Percentiles rank a stretch among this genome's conserved stretches.
Evolutionary conservation across 768 basidiomycete genomes (phyloP).

Genomic region (Mycena maculata): DNA sequence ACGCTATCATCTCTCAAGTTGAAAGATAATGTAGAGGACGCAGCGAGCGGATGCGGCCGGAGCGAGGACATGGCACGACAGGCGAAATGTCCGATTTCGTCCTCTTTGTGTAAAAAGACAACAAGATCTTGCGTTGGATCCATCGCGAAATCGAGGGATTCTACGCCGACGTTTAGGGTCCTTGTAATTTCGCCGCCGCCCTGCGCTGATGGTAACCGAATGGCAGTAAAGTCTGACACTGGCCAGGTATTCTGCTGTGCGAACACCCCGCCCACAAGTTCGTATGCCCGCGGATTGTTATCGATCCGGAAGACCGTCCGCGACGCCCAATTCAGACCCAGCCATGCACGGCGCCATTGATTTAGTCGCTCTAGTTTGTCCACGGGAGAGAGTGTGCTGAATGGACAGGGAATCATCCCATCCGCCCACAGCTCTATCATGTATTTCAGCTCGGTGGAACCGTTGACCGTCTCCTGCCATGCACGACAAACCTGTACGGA

Average conservation of each 20-base stretch:
- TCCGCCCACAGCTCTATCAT: conserved; percentile 52
- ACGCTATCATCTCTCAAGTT: neutral
- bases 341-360: conserved; percentile 22
- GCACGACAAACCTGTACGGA: conserved; percentile 45
- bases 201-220: conserved; percentile 5
- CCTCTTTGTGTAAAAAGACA: neutral
- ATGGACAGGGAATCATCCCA: conserved; percentile 45
- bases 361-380: conserved; percentile 13
- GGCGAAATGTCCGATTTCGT: neutral
- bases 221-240: conserved; percentile 9
- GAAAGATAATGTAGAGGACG: neutral
- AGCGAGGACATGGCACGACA: conserved; percentile 13
- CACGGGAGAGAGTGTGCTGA: neutral
- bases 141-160: conserved; percentile 13
- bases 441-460: conserved; percentile 50
- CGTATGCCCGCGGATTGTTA: conserved; percentile 24
- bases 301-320: conserved; percentile 9
- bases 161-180: neutral
- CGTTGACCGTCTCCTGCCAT: conserved; percentile 34
- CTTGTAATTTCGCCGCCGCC: neutral
- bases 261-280: conserved; percentile 20
- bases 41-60: conserved; percentile 9
- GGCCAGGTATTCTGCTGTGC: conserved; percentile 13
- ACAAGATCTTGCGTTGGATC: conserved; percentile 27
- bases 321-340: conserved; percentile 19